phyloP scores from a whole-genome alignment of 371 early-diverging fungal genomes.

The Apophysomyces variabilis region DNA sequence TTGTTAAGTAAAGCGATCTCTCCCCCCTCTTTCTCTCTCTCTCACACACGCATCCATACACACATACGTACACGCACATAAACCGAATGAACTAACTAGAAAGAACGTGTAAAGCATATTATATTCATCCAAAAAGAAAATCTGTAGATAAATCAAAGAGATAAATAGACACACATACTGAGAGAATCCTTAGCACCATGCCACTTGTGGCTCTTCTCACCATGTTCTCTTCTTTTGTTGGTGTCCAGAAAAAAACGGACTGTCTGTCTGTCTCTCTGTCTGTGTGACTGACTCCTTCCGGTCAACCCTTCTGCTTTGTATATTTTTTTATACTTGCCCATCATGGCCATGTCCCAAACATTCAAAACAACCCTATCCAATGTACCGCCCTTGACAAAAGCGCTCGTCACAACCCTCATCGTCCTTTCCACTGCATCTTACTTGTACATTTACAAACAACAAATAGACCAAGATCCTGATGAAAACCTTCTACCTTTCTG shows the following conservation, averaged over 20 bases:
- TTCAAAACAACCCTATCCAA: conserved; percentile 35
- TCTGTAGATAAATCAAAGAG: not conserved
- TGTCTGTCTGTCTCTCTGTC: too few species aligned
- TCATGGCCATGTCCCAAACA: conserved; percentile 16
- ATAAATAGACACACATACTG: conserved; percentile 5
- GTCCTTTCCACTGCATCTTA: conserved; percentile 32
- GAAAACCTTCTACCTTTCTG: conserved; percentile 27
- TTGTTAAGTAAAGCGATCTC: conserved; percentile 3
- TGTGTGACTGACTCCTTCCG: too few species aligned
- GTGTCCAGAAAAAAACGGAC: too few species aligned
- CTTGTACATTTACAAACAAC: conserved; percentile 36
- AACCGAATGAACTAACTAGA: too few species aligned
- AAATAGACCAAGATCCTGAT: conserved; percentile 21
- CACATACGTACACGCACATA: too few species aligned
- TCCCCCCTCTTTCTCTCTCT: not conserved
- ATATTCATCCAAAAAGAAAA: not conserved
- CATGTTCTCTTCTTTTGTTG: not conserved
- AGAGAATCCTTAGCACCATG: conserved; percentile 9
- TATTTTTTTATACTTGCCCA: not conserved
- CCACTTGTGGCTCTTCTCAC: not conserved
- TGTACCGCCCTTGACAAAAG: conserved; percentile 49
- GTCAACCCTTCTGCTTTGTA: not conserved
- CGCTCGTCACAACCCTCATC: conserved; percentile 35
- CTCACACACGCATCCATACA: too few species aligned
- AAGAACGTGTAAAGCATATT: too few species aligned